Base-by-base conservation (phyloP, 345 rosid species). In the Gynandropsis gynandra region DNA sequence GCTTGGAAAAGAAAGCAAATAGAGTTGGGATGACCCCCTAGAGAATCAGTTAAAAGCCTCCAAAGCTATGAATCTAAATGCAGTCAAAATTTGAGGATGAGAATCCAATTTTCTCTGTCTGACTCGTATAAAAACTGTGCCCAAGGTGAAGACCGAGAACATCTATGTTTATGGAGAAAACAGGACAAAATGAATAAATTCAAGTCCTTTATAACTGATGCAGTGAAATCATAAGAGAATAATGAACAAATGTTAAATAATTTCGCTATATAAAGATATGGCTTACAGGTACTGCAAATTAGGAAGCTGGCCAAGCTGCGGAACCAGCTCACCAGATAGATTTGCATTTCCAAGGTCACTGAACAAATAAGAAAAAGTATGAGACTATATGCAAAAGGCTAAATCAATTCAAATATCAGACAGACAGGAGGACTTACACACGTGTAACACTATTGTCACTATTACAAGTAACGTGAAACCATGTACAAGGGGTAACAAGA, bases 381-480 rank as follows among this genome's bases (percentile, higher is more conserved):
- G 33, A 16, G 6, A 27, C 15, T 46, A 46, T 4, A 20, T 41
- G 36, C 34, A 13, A 51, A 17, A 42, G 18, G 12, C 8, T 41
- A 13, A 52, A 62, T 10, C 52, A 54, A 42, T 31, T 19, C 17
- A 50, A 3, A 7, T 8, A 16, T 18, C 29, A 54, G 15, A 36
- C 6, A 24, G 39, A 47, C 36, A 29, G 24, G 10, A 41, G 36
- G 62, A 72, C 92, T 77, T 77, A 89, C 97, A 89, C 78, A 50
- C 89, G 82, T 46, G 68, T 74, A 10, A 85, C 95, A n/a, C 77
- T 75, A 50, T 66, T 75, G 17, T 85, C 83, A 61, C 16, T 58
- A 67, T 71, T 82, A 74, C 97, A 88, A 33, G 95, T 85, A 40
- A 88, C 80, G 58, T 88, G 81, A 61, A 74, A 79, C 97, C 97